Evolutionary conservation across 2,329 filamentous ascomycete species (phyloP), one percentile per base, ranked within the genome.

Genomic region (Microcyclospora pomicola): DNA sequence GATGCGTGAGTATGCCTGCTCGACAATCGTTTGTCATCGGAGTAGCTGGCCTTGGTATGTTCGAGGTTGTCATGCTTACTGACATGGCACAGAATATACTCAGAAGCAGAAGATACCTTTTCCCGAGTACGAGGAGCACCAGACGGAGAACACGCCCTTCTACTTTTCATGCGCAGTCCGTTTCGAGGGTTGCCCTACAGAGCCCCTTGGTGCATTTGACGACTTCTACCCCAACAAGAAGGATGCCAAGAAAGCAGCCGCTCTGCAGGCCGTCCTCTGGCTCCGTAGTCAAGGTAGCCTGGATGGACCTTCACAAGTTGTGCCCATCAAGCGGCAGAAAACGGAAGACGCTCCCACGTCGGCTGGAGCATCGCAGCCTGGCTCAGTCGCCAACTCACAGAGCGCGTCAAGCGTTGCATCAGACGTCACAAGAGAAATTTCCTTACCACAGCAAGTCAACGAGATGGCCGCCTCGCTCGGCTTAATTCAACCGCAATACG

Each of bases 211-310:
- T 41, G 54, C 52, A 15, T 45, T 48, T 9, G 43, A 44, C 2
- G 40, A 43, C 0, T 47, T 55, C 9, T 63, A 62, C 47, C 38
- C 49, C 5, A 57, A 46, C 27, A 68, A 68, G 38, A 59, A 62
- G 41, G 50, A 53, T 9, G 66, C 66, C 2, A 59, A 60, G 14
- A 54, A 57, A 29, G 51, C 57, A 36, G 62, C 64, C 14, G 63
- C 66, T 7, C 47, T 51, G 38, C 53, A 56, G 39, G 65, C 64
- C 3, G 51, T 67, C 13, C 45, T 57, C 16, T 59, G 63, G 53
- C 58, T 67, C 39, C 59, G 65, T 38, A 37, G 42, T 3, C 39
- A 52, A 3, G 59, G 56, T 6, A 41, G 53, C 5, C 42, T 59
- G 27, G 43, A 45, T 6, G 53, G 54, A 6, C 33, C 36, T 9